Conservation (phyloP, 352 stramenopile species). For the Phytophthora citrophthora region DNA sequence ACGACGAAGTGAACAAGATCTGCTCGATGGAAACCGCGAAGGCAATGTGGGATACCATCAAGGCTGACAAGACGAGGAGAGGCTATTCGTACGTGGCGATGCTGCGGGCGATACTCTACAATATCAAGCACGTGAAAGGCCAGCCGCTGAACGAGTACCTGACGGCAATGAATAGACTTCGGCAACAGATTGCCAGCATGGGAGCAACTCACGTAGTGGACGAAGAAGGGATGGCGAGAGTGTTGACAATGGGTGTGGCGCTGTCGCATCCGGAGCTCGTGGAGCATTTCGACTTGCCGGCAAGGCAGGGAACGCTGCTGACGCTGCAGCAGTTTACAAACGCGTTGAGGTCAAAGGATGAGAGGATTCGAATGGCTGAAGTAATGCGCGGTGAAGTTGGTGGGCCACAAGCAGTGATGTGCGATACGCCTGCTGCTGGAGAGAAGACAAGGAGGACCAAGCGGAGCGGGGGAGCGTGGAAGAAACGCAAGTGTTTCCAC, state of each 20-base stretch:
- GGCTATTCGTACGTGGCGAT: slow-evolving; percentile 3
- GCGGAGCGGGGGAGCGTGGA: too few species aligned
- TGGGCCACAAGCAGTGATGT: not conserved
- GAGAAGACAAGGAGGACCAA: too few species aligned
- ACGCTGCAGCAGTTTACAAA: not conserved
- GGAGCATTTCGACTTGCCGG: slow-evolving; percentile 7
- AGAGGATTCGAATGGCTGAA: not conserved
- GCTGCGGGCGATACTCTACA: not conserved
- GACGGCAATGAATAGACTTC: not conserved
- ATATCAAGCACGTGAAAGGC: not conserved
- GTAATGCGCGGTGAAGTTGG: not conserved
- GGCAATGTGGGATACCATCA: not conserved
- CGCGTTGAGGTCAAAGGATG: not conserved
- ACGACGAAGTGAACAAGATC: not conserved
- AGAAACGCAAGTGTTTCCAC: too few species aligned
- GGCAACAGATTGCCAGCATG: not conserved
- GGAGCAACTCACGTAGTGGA: not conserved
- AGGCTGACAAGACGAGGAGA: not conserved
- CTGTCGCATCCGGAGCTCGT: not conserved
- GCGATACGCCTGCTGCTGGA: not conserved
- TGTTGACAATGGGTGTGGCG: slow-evolving; percentile 1
- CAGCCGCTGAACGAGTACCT: slow-evolving; percentile 1
- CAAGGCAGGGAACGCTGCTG: slow-evolving; percentile 1
- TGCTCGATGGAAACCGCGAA: not conserved
- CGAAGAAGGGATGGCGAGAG: slow-evolving; percentile 1